Conservation (phyloP, 2,329 filamentous ascomycete species). For the Pseudogymnoascus sp. region DNA sequence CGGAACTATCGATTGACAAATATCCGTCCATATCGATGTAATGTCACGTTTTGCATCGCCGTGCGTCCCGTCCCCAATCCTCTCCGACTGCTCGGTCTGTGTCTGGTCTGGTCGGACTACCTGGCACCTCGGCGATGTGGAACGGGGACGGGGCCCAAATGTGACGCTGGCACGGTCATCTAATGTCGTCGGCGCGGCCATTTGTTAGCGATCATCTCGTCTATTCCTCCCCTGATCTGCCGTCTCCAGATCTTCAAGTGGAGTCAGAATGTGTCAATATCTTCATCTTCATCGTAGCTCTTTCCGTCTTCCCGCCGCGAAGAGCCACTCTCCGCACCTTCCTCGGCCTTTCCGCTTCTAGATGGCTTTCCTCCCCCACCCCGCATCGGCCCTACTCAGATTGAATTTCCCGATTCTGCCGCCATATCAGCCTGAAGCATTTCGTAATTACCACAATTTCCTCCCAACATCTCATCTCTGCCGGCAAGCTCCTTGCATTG, state of each 20-base stretch:
- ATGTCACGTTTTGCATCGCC: neutral
- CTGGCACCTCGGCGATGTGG: neutral
- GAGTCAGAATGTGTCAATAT: neutral
- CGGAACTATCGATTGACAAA: neutral
- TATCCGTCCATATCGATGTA: neutral
- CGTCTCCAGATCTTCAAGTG: neutral
- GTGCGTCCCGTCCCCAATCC: neutral
- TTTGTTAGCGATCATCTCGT: neutral
- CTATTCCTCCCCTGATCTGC: neutral
- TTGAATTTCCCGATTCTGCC: neutral
- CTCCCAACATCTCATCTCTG: neutral
- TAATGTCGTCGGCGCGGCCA: neutral
- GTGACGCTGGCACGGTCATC: neutral
- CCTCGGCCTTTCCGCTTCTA: neutral
- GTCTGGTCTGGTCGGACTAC: neutral
- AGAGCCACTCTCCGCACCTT: neutral
- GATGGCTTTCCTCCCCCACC: neutral
- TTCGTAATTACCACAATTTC: neutral
- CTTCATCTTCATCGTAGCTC: neutral
- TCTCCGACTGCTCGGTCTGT: neutral
- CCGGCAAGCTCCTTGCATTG: neutral
- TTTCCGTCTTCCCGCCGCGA: neutral
- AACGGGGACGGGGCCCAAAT: neutral
- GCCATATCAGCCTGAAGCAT: neutral
- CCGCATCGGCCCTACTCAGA: neutral